Conservation (phyloP, 2,329 filamentous ascomycete genomes). For the Aspergillus brunneoviolaceus region DNA sequence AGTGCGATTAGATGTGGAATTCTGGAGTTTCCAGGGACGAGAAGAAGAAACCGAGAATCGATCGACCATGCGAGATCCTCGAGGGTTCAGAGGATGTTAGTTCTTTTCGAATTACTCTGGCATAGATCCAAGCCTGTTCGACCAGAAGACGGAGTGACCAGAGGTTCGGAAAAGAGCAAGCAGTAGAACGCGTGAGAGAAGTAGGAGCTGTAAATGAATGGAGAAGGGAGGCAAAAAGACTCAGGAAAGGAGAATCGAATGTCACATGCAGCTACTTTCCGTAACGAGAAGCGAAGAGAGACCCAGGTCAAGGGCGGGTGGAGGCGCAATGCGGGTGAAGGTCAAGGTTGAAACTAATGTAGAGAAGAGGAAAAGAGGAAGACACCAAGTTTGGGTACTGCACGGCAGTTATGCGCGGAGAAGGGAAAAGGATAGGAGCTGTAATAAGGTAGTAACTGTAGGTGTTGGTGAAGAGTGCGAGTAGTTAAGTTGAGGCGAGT, state of each 20-base stretch:
- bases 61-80: background rate
- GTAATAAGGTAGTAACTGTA: background rate
- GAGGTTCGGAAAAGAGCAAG: background rate
- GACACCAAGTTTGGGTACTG: background rate
- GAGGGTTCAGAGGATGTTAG: background rate
- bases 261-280: slow-evolving; percentile 17
- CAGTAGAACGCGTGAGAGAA: slow-evolving; percentile 12
- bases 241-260: slow-evolving; percentile 13
- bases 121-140: background rate
- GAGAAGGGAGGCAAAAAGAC: slow-evolving; percentile 2
- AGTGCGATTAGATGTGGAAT: background rate
- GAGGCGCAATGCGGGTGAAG: slow-evolving; percentile 15
- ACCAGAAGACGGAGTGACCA: background rate
- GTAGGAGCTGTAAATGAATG: slow-evolving; percentile 2
- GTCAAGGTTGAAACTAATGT: background rate
- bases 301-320: background rate
- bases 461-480: background rate
- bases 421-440: background rate
- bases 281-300: slow-evolving; percentile 12
- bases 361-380: slow-evolving; percentile 2
- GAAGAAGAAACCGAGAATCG: background rate
- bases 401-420: background rate
- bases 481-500: background rate
- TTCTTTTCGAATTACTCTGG: background rate
- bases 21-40: background rate